These are phyloP conservation scores for Coleophoma crateriformis DNA, from an alignment of 2,329 filamentous ascomycete genomes.

Conservation along the genomic window DNA sequence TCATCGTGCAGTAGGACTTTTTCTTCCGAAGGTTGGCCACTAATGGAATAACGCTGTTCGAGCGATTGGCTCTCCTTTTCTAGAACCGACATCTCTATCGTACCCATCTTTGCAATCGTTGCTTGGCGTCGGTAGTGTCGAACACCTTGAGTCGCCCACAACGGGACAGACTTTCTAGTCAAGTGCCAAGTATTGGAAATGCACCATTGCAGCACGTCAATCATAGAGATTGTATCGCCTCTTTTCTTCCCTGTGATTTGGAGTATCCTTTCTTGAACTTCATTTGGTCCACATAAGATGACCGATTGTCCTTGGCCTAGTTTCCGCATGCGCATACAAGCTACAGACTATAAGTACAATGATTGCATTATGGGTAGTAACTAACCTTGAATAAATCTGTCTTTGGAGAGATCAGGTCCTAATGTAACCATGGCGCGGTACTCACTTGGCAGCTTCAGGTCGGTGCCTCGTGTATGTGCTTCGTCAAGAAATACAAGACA, in stretches of 20 bases:
- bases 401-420: slow-evolving; percentile 60
- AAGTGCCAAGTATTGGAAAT: slow-evolving; percentile 52
- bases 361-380: not conserved
- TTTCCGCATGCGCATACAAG: slow-evolving; percentile 66
- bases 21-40: not conserved
- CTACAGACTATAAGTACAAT: slow-evolving; percentile 27
- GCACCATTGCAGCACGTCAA: slow-evolving; percentile 53
- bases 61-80: slow-evolving; percentile 50
- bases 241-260: slow-evolving; percentile 10
- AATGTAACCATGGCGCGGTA: slow-evolving; percentile 65
- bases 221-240: slow-evolving; percentile 33
- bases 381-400: slow-evolving; percentile 61
- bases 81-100: slow-evolving; percentile 28
- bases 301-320: slow-evolving; percentile 63
- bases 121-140: slow-evolving; percentile 34
- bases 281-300: slow-evolving; percentile 51
- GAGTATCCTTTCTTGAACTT: slow-evolving; percentile 51
- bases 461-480: slow-evolving; percentile 63
- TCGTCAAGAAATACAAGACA: slow-evolving; percentile 69
- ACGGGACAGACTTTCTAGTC: slow-evolving; percentile 39
- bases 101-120: not conserved
- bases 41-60: slow-evolving; percentile 39
- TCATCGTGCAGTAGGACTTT: not conserved
- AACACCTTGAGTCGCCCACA: slow-evolving; percentile 57
- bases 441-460: slow-evolving; percentile 52